Conservation (phyloP, 495 filamentous ascomycete genomes). For the Talaromyces ruber region DNA sequence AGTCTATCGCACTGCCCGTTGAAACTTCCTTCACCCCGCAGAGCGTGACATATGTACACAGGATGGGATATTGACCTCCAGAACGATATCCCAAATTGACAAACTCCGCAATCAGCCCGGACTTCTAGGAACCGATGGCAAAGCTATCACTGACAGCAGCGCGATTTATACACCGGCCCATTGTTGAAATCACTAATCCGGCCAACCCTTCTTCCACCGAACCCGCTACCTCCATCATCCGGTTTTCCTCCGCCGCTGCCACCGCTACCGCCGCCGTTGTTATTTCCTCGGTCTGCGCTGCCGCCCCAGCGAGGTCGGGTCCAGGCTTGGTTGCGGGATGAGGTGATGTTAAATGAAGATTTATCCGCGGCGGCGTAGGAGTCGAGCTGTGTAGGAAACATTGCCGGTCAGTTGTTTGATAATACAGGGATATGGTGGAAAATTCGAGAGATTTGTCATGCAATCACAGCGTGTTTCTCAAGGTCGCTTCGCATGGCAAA, state of each 20-base stretch:
- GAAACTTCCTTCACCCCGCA: not conserved
- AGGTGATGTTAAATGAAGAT: conserved; percentile 52
- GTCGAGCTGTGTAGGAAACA: conserved; percentile 36
- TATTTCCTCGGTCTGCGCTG: conserved; percentile 11
- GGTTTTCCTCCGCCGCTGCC: conserved; percentile 8
- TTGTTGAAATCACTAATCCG: conserved; percentile 31
- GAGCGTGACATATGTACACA: not conserved
- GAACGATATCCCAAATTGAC: not conserved
- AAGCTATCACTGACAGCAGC: conserved; percentile 13
- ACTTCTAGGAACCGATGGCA: not conserved
- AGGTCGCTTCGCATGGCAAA: not conserved
- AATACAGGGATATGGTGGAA: not conserved
- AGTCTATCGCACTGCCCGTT: not conserved
- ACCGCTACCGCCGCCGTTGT: conserved; percentile 16
- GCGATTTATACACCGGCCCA: conserved; percentile 25
- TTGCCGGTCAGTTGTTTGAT: conserved; percentile 10
- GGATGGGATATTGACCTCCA: not conserved
- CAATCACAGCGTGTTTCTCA: not conserved
- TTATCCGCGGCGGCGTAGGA: conserved; percentile 55
- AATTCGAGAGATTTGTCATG: no score
- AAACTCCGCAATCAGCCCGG: not conserved
- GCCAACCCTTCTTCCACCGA: conserved; percentile 23
- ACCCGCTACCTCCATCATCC: conserved; percentile 15
- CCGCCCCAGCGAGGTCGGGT: conserved; percentile 18
- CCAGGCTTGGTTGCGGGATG: conserved; percentile 12